Conservation (phyloP, 108 stramenopile genomes). For the Cyclotella choctawhatcheeana region DNA sequence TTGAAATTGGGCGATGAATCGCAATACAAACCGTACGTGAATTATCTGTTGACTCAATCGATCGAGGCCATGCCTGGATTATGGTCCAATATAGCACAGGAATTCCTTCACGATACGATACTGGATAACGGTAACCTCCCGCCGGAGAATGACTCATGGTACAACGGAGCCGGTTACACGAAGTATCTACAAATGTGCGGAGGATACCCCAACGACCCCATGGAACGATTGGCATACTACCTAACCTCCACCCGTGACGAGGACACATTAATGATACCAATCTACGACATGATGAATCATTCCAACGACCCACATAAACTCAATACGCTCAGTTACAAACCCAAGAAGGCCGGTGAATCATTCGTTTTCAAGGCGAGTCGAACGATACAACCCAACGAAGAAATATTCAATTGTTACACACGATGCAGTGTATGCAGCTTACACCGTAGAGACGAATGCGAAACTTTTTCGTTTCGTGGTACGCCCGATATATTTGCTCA, state of each 20-base stretch:
- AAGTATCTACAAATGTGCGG: conserved; percentile 23
- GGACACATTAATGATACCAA: conserved; percentile 46
- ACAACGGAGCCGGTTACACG: background rate
- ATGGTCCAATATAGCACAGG: conserved; percentile 31
- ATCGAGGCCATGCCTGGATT: conserved; percentile 38
- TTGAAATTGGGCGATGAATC: conserved; percentile 45
- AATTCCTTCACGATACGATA: conserved; percentile 27
- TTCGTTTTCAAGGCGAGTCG: conserved; percentile 40
- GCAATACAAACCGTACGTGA: conserved; percentile 41
- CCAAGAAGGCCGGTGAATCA: conserved; percentile 20
- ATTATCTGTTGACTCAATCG: conserved; percentile 43
- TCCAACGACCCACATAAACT: conserved; percentile 43
- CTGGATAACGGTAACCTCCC: conserved; percentile 34
- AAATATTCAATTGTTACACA: conserved; percentile 54
- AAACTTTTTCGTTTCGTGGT: conserved; percentile 30
- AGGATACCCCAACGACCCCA: conserved; percentile 26
- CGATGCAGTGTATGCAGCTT: conserved; percentile 45
- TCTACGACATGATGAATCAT: conserved; percentile 56
- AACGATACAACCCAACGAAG: conserved; percentile 40
- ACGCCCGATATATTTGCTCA: conserved; percentile 51
- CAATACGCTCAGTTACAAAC: conserved; percentile 47
- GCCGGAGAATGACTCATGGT: conserved; percentile 36
- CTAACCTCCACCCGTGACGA: conserved; percentile 34
- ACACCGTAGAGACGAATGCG: conserved; percentile 25
- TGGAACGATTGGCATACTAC: conserved; percentile 26